Evolutionary conservation across 78 protist species (phyloP), one percentile per base, ranked within the genome.

Genomic region (Speleostelium caveatum): DNA sequence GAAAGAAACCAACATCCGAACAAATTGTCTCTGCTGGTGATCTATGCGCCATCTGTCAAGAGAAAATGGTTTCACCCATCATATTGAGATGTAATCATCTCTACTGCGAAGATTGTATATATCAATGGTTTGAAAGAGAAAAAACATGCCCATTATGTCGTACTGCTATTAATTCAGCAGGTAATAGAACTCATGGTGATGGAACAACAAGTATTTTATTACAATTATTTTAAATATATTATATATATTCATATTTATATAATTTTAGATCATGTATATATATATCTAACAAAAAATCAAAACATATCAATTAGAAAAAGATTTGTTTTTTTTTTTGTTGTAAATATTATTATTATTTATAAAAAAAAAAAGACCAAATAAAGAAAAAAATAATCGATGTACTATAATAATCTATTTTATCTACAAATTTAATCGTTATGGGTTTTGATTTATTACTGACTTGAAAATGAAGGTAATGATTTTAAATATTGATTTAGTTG

Each of bases 71-170:
- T 41, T 68, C 80, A 24, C 94, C 94, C 22, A 77, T 90, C 3
- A 65, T 77, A 8, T 42, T 90, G 17, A 19, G 88, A 35, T 88
- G 87, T 30, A 61, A 79, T 39, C 94, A 90, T 61, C 41, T 80
- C 45, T 90, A 69, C 76, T 90, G 94, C 73, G 94, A 90, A 53
- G 85, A 78, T 21, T 90, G 94, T 61, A 75, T 90, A 0, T 39
- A 65, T 21, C 74, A 71, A 51, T 90, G 94, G 94, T 71, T 90
- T 22, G 90, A 80, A 24, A 58, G 62, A 28, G 86, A 90, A 55
- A 74, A 73, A 32, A 80, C 94, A 19, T 90, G 94, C 38, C 94
- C 94, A 3, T 56, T 90, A 2, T 90, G 94, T 86, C 83, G 94
- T 38, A 33, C 90, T 12, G 30, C 75, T 30, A 71, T 78, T 19